A percentile compares a stretch with the other conserved stretches of the same genome.
Evolutionary conservation across 768 basidiomycete genomes (phyloP).

Genomic region (Kwoniella dejecticola): DNA sequence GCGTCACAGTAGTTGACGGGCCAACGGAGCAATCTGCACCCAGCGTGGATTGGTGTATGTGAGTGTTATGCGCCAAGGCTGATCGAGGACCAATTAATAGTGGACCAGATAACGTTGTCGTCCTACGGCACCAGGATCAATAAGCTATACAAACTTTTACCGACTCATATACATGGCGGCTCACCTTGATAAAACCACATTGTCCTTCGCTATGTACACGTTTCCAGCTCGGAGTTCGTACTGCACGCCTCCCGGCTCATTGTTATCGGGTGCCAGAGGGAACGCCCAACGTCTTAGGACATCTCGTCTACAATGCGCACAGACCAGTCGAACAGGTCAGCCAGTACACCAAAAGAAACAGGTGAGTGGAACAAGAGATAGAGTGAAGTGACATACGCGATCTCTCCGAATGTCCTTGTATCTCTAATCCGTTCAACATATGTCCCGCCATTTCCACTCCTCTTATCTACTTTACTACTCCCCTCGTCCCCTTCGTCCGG

Average conservation of each 20-base stretch:
- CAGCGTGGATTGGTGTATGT: conserved; percentile 73
- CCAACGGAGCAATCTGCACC: conserved; percentile 76
- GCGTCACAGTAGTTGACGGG: conserved; percentile 65
- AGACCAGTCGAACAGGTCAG: not conserved
- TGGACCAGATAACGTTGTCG: conserved; percentile 62
- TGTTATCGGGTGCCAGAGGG: conserved; percentile 92
- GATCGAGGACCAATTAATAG: conserved; percentile 77
- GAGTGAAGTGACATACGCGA: conserved; percentile 63
- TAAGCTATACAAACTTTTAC: not conserved
- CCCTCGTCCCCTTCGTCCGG: conserved; percentile 1
- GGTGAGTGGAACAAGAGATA: not conserved
- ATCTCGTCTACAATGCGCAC: conserved; percentile 69
- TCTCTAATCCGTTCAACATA: conserved; percentile 94
- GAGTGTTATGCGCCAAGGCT: conserved; percentile 67
- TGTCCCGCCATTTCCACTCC: conserved; percentile 60
- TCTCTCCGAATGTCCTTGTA: conserved; percentile 83
- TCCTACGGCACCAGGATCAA: conserved; percentile 22
- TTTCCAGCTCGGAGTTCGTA: conserved; percentile 89
- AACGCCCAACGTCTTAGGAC: conserved; percentile 92
- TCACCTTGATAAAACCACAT: conserved; percentile 80
- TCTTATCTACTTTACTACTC: conserved; percentile 15
- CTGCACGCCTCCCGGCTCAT: conserved; percentile 73
- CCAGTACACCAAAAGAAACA: conserved; percentile 3
- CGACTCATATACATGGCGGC: conserved; percentile 30
- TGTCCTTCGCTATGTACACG: conserved; percentile 80